phyloP scores from a whole-genome alignment of 1,139 yeast species.

The Suhomyces bokatorum region DNA sequence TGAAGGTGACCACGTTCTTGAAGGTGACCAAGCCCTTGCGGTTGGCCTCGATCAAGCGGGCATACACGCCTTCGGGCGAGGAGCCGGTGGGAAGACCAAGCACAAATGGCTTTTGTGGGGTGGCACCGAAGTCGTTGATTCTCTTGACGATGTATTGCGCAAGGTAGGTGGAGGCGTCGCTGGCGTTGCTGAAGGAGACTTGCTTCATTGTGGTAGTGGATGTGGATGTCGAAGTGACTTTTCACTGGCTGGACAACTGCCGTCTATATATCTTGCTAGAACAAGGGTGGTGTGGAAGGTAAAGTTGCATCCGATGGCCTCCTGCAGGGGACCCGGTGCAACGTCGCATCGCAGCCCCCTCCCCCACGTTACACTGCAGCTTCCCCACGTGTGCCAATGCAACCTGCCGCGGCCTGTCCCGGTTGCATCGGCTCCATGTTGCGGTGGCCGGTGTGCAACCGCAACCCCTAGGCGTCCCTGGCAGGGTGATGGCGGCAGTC shows the following conservation, averaged over 20 bases:
- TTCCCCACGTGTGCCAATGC: slow-evolving; percentile 2
- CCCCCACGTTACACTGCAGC: slow-evolving; percentile 1
- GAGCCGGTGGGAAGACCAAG: slow-evolving; percentile 68
- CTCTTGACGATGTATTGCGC: slow-evolving; percentile 49
- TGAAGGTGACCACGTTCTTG: slow-evolving; percentile 58
- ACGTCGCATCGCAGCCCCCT: slow-evolving; percentile 1
- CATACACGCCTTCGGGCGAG: slow-evolving; percentile 61
- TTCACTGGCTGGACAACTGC: background rate
- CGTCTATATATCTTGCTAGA: background rate
- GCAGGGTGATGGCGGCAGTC: background rate
- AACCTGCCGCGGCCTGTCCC: slow-evolving; percentile 8
- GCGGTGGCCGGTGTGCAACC: slow-evolving; percentile 1
- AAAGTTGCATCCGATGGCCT: background rate
- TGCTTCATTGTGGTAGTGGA: no score
- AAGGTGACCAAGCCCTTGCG: slow-evolving; percentile 48
- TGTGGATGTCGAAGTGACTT: background rate
- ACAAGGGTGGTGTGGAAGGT: background rate
- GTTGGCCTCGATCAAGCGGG: slow-evolving; percentile 48
- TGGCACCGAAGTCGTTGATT: slow-evolving; percentile 50
- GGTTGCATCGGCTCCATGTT: slow-evolving; percentile 11
- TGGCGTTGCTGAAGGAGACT: slow-evolving; percentile 38
- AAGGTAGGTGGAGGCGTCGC: slow-evolving; percentile 51
- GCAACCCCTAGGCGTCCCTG: slow-evolving; percentile 2
- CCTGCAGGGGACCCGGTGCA: slow-evolving; percentile 3
- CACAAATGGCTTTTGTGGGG: slow-evolving; percentile 52